Base-by-base conservation (phyloP, 1,284 basidiomycete species). In the Athelia sp. region DNA sequence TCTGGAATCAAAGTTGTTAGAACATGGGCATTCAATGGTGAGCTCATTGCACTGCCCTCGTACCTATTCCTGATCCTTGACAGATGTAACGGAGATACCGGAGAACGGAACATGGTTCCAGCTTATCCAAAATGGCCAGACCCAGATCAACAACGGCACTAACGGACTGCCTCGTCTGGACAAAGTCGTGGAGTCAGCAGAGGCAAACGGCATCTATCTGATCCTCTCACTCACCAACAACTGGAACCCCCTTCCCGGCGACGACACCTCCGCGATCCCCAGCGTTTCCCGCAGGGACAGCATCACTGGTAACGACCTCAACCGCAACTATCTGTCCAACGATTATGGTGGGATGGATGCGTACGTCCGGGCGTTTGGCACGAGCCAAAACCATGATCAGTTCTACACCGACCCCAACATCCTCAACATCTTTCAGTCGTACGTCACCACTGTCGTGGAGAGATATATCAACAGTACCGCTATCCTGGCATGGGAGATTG, bases 121-220 rank as follows among this genome's bases (percentile, higher is more conserved):
- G 57, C 64, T 71, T 52, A 72, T 73, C 52, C 62, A 48, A 18
- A 79, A 75, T 59, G 79, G 68, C 40, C 75, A 65, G 19, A 65
- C 61, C 48, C 70, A 63, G 52, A 73, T 79, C 66, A 87, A 87
- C 54, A 72, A 75, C 36, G 82, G 82, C 2, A 64, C 82, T 2
- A 82, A 84, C 56, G 84, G 84, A 26, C 67, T 88, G 42, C 78
- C 82, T 53, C 81, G 79, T 46, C 67, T 88, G n/a, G 85, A 88
- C 58, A 75, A 76, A 43, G 75, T 87, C 35, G 62, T 85, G 34
- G 62, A 73, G 43, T 69, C 79, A 47, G 85, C 85, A 1, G 71
- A 78, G 53, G 73, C 81, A 51, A 73, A 81, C 40, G 79, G 74
- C 15, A 67, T 88, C 46, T 82, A 80, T 52, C 50, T 87, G 32